Conservation (phyloP, 2,329 filamentous ascomycete genomes). For the Colletotrichum theobromicola region DNA sequence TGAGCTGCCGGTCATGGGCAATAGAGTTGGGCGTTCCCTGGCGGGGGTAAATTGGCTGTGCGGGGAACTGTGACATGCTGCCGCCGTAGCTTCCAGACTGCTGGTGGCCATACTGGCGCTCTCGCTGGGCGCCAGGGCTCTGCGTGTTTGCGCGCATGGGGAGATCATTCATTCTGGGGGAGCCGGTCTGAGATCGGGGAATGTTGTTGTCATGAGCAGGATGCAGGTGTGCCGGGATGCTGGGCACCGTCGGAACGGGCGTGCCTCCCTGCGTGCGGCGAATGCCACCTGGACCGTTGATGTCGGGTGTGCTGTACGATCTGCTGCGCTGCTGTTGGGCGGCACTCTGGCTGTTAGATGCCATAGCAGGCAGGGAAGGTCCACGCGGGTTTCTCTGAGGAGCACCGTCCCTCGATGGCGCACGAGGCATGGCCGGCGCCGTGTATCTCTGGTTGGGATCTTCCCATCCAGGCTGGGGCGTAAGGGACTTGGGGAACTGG, state of each 20-base stretch:
- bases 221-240: constrained; percentile 75
- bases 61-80: constrained; percentile 61
- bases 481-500: constrained; percentile 77
- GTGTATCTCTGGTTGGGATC: constrained; percentile 84
- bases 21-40: constrained; percentile 50
- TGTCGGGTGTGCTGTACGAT: constrained; percentile 95
- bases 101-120: constrained; percentile 53
- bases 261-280: constrained; percentile 59
- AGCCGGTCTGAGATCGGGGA: constrained; percentile 82
- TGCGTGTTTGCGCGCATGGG: constrained; percentile 73
- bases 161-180: constrained; percentile 71
- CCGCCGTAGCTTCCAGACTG: constrained; percentile 53
- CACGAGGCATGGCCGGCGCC: constrained; percentile 83
- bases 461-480: constrained; percentile 70
- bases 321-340: constrained; percentile 76
- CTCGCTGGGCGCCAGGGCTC: constrained; percentile 71
- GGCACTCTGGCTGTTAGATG: constrained; percentile 58
- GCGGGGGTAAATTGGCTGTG: constrained; percentile 57
- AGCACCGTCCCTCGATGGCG: constrained; percentile 77
- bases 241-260: constrained; percentile 73
- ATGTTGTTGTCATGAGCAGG: constrained; percentile 66
- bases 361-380: constrained; percentile 80
- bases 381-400: constrained; percentile 73
- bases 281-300: constrained; percentile 71
- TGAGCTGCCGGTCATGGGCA: constrained; percentile 38